Base-by-base conservation (phyloP, 495 filamentous ascomycete genomes). In the Pyronema domesticum region DNA sequence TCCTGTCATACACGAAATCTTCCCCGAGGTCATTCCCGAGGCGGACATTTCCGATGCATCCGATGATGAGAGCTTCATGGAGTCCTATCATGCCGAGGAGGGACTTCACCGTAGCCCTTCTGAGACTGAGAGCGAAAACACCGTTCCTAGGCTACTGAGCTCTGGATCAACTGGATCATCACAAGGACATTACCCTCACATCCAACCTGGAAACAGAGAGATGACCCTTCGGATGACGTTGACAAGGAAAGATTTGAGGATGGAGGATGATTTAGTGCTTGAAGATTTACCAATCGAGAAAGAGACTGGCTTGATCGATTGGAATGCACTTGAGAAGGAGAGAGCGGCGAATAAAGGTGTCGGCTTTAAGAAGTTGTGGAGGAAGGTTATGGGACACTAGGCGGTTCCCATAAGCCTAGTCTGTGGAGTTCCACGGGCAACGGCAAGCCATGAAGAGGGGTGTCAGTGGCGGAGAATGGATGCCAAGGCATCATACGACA, bases 201-300 rank as follows among this genome's bases (percentile, higher is more conserved):
- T 70, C 8, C 68, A 73, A 36, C 71, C 73, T 23, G 75, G 74
- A 45, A 81, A 75, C 39, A 79, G 89, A 14, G 89, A 95, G 67
- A 95, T 95, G 89, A 94, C 89, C 11, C 68, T 95, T 43, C 83
- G 85, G 36, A 93, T 95, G 86, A 95, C 89, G 6, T 75, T 95
- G 49, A 95, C 89, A 17, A 75, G 86, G 47, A 87, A 88, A 0
- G 89, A 94, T 63, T 74, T 95, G 51, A 78, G 85, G 42, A 78
- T 77, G 1, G 71, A 78, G 54, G 85, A 82, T 63, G 76, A 75
- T 23, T 64, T 80, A 14, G 72, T 71, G 9, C 65, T 80, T 30
- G 75, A 75, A 35, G 69, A 73, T 37, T 61, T 82, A 37, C 68
- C 73, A 3, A 68, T 72, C 9, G 63, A 66, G 37, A 69, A 75